Evolutionary conservation across 2,329 filamentous ascomycete species (phyloP), one percentile per base, ranked within the genome.

Genomic region (Fusarium brachygibbosum): DNA sequence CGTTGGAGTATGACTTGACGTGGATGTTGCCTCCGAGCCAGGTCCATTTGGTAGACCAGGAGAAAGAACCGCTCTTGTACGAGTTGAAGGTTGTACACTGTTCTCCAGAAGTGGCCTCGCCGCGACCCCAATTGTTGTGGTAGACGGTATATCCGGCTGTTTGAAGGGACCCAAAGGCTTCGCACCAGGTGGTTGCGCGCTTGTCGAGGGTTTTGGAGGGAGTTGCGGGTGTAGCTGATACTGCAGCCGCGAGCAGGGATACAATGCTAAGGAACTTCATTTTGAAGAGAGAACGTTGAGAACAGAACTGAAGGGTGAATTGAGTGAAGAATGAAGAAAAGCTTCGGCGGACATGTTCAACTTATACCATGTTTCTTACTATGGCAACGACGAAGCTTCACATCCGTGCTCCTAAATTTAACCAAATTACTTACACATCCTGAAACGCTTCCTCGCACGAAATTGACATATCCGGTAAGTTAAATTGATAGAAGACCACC

Each of bases 41-140:
- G 35, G 73, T 76, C 80, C 79, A 84, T 3, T 70, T 73, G 16
- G 80, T 81, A 35, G 79, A 77, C 82, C 82, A 84, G 25, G 77
- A 68, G 65, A 84, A 75, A 2, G 71, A 78, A 55, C 63, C 74
- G n/a, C 34, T 77, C 29, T 56, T 78, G 58, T 75, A 59, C 8
- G 76, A 80, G 63, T 79, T 78, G 38, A 83, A 74, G 6, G 76
- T 78, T 5, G 80, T 80, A 75, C 82, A 84, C 71, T 84, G 82
- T 12, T 68, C 76, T 44, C 82, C 82, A 16, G 76, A 75, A 19
- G 79, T 80, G 25, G 78, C 76, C 5, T 64, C 59, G 16, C 63
- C 71, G 44, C 77, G 52, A 28, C 83, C 83, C 85, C 85, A 87
- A 68, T 85, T 83, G 76, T 86, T 82, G 73, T 86, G 84, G 77